These are phyloP conservation scores for Neophaeococcomyces mojaviensis DNA, from an alignment of 2,329 filamentous ascomycete species.

Conservation along the genomic window DNA sequence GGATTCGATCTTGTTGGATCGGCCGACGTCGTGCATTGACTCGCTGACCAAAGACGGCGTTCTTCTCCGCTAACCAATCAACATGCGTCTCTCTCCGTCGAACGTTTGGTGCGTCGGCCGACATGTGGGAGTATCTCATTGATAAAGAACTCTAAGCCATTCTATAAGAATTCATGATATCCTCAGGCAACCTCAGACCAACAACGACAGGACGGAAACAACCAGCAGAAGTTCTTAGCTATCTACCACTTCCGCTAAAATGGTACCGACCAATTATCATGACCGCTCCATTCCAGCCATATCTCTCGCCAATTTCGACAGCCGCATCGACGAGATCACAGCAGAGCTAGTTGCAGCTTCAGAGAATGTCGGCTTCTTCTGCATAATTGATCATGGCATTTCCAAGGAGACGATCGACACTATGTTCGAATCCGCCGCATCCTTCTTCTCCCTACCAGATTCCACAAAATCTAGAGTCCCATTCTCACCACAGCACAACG, in stretches of 20 bases:
- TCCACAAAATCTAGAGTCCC: conserved; percentile 47
- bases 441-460: conserved; percentile 49
- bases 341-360: conserved; percentile 46
- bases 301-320: conserved; percentile 47
- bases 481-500: conserved; percentile 46
- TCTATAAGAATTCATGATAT: too few species aligned
- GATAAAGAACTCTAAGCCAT: too few species aligned
- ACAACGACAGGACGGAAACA: neutral
- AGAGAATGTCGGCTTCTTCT: conserved; percentile 56
- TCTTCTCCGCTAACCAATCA: too few species aligned
- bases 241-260: neutral
- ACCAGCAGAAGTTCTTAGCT: neutral
- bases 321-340: conserved; percentile 48
- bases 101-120: too few species aligned
- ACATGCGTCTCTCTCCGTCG: too few species aligned
- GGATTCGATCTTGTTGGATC: conserved; percentile 16
- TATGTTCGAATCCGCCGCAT: conserved; percentile 45
- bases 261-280: conserved; percentile 32
- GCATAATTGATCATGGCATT: conserved; percentile 50
- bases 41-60: too few species aligned
- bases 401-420: conserved; percentile 40
- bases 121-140: too few species aligned
- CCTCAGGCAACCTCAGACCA: too few species aligned
- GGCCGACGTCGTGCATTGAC: neutral
- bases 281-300: conserved; percentile 44